These are phyloP conservation scores for Anastatica hierochuntica DNA, from an alignment of 345 rosid genomes.

Conservation along the genomic window DNA sequence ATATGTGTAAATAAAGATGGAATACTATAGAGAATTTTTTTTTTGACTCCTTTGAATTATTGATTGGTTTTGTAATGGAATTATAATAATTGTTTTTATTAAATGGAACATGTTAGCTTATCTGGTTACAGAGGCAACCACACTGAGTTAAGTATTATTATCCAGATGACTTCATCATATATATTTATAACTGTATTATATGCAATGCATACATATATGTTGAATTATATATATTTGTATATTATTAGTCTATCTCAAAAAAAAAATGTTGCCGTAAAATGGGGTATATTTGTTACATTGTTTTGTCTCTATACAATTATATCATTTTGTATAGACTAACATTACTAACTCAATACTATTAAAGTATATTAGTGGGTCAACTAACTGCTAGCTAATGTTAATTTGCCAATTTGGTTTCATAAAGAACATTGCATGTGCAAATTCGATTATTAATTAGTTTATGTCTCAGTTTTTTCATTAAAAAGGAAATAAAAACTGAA, in stretches of 20 bases:
- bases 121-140: conserved; percentile 23
- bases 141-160: background rate
- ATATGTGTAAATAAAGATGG: too few species aligned
- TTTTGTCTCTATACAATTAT: too few species aligned
- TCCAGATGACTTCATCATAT: background rate
- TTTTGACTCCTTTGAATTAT: too few species aligned
- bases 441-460: background rate
- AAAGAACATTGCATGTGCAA: background rate
- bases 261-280: too few species aligned
- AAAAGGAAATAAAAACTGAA: background rate
- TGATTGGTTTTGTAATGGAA: too few species aligned
- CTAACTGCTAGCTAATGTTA: conserved; percentile 6
- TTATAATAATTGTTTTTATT: conserved; percentile 10
- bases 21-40: too few species aligned
- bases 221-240: too few species aligned
- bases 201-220: too few species aligned
- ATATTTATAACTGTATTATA: background rate
- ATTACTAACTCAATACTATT: background rate
- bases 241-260: too few species aligned
- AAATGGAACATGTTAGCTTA: conserved; percentile 26
- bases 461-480: background rate
- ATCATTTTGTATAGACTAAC: too few species aligned
- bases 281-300: too few species aligned
- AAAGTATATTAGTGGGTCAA: conserved; percentile 13
- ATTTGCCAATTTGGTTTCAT: background rate